Evolutionary conservation across 2,329 filamentous ascomycete species (phyloP), one percentile per base, ranked within the genome.

Genomic region (Fusarium newnesense): DNA sequence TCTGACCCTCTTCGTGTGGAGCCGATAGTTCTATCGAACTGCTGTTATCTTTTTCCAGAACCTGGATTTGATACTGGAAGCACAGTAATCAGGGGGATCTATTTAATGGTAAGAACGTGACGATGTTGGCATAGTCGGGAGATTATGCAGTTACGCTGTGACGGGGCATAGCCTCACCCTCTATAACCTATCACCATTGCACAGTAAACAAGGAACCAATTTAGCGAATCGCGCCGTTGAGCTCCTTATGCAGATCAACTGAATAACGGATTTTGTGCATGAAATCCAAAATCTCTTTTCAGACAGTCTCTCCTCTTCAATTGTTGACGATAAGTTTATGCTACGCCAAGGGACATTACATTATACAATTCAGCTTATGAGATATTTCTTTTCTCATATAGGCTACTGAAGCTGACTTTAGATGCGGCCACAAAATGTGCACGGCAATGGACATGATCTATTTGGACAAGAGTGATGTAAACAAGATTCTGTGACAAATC

Each of bases 331-430:
- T 21, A 42, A n/a, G 40, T n/a, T 42, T 24, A 10, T 10, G 5
- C 40, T 42, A 42, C 13, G 21, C 7, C 40, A 42, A 12, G 12
- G 21, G 15, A 13, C 11, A 6, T n/a, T n/a, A 15, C 11, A 40
- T 19, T 40, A 21, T 1, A n/a, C 7, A n/a, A 9, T 15, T n/a
- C 19, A 40, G 21, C 39, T 10, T 40, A n/a, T 21, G 39, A 40
- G 10, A 2, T 2, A 21, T 21, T 21, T 39, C 10, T 3, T 21
- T 39, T 3, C 7, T 24, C 24, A 3, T 24, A 24, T 3, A 24
- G 24, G 24, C 4, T 24, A 24, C 24, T 24, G 21, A n/a, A 40
- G 18, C 19, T 21, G 37, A 21, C 21, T 39, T 39, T 10, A 5
- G 2, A 37, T 11, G 19, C 18, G 7, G 19, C 19, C 19, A 11